Percentiles rank a stretch among this genome's conserved stretches.
Conservation (phyloP, 768 basidiomycete genomes). For the Psilocybe cyanescens region DNA sequence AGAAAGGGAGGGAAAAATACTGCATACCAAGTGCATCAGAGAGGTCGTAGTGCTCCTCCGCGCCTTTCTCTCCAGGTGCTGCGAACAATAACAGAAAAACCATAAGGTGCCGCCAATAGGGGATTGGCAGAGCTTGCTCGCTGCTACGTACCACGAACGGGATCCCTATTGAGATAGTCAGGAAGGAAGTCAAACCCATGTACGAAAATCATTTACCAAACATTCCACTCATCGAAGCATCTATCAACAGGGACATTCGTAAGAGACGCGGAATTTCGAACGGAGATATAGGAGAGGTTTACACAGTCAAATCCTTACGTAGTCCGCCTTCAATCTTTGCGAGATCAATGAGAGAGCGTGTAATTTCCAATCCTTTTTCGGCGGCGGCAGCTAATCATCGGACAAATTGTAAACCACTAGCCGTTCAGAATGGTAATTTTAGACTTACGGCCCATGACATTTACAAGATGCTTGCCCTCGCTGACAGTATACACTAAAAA, state of each 20-base stretch:
- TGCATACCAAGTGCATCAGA: conserved; percentile 49
- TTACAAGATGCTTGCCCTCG: conserved; percentile 50
- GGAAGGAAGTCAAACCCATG: background rate
- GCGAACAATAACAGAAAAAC: background rate
- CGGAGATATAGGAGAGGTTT: conserved; percentile 5
- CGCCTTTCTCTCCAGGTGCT: conserved; percentile 52
- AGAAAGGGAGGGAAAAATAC: background rate
- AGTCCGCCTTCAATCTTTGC: conserved; percentile 45
- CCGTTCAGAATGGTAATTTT: background rate
- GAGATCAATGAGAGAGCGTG: conserved; percentile 52
- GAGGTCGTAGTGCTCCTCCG: conserved; percentile 57
- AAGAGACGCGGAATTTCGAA: background rate
- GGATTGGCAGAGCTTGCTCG: background rate
- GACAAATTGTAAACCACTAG: background rate
- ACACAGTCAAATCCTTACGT: conserved; percentile 42
- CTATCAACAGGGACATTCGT: conserved; percentile 18
- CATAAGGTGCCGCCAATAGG: too few species aligned
- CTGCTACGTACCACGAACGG: conserved; percentile 37
- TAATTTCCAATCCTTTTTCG: conserved; percentile 56
- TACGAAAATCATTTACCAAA: conserved; percentile 36
- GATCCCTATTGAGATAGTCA: conserved; percentile 34
- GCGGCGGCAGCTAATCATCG: conserved; percentile 45
- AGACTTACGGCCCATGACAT: conserved; percentile 53
- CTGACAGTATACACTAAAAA: conserved; percentile 43
- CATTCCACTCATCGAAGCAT: conserved; percentile 63